Evolutionary conservation across 2,329 filamentous ascomycete species (phyloP).

Genomic region (Claviceps pusilla): DNA sequence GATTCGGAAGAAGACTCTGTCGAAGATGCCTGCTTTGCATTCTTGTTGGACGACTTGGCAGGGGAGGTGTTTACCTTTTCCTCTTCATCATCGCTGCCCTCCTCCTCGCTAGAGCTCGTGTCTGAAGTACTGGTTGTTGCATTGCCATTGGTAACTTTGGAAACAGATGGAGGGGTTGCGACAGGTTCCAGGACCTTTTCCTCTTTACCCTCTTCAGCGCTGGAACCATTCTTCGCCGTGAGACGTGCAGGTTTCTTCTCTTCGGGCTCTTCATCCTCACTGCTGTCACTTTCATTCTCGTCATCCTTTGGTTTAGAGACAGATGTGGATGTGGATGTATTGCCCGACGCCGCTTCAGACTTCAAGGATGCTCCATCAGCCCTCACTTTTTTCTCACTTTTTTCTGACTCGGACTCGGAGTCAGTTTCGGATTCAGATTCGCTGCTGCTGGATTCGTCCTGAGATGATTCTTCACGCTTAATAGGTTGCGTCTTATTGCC

Average conservation of each 20-base stretch:
- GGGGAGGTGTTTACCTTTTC: not conserved
- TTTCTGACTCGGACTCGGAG: conserved; percentile 6
- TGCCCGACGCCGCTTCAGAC: not conserved
- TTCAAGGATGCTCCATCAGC: conserved; percentile 2
- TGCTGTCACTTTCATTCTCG: conserved; percentile 3
- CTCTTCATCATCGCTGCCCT: conserved; percentile 11
- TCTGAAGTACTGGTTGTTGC: conserved; percentile 5
- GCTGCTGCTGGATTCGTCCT: conserved; percentile 15
- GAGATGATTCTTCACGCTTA: conserved; percentile 8
- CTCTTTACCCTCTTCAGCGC: not conserved
- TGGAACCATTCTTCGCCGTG: not conserved
- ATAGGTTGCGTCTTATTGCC: conserved; percentile 4
- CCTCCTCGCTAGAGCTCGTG: conserved; percentile 11
- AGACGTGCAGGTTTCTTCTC: conserved; percentile 7
- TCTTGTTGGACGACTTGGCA: not conserved
- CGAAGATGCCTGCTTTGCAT: not conserved
- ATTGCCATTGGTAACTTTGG: conserved; percentile 9
- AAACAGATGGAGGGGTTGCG: conserved; percentile 7
- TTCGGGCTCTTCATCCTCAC: conserved; percentile 5
- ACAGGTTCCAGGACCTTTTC: conserved; percentile 5
- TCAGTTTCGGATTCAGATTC: conserved; percentile 9
- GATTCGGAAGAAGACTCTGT: not conserved
- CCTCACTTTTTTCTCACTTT: conserved; percentile 8
- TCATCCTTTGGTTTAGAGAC: conserved; percentile 11
- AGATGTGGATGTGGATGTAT: conserved; percentile 10